Base-by-base conservation (phyloP, 768 basidiomycete genomes). In the Pisolithus tinctorius region DNA sequence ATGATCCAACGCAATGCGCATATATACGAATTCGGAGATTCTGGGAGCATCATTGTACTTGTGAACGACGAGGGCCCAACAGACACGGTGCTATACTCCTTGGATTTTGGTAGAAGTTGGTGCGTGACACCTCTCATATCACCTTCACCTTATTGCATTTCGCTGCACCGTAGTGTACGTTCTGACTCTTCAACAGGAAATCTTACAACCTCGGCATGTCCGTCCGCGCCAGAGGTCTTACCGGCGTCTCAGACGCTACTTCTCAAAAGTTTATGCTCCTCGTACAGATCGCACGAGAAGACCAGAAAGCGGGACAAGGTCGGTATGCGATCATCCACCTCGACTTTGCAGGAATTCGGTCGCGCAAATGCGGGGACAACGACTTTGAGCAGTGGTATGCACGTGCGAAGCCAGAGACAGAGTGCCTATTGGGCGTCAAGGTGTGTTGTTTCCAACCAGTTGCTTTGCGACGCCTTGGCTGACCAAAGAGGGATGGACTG, bases 1-100 rank as follows among this genome's bases (percentile, higher is more conserved):
- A 92, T 91, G 86, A 76, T 85, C 9, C 72, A 73, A 40, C 71
- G 68, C 48, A 83, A 85, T 23, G 88, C 95, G 0, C 85, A 91
- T 63, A 93, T 93, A 69, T 97, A 97, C 61, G 94, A 98, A 69
- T 94, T 98, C 64, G 96, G 96, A 5, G 96, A 96, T 61, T 77
- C 78, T 60, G 96, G 79, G 0, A 87, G 86, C 59, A 79, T 98
- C 29, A 59, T 88, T 30, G 80, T 98, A 10, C 72, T 84, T 25
- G 80, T 93, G 4, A 84, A 95, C 57, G 93, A 99, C 58, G 94
- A 98, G 61, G 83, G 88, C 36, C 62, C 69, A 23, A 84, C 83
- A 3, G 80, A 86, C 54, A 71, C 69, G 13, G 70, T 96, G 17
- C 72, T 71, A 39, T 98, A 95, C 64, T 91, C 89, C 6, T 78